Conservation (phyloP, 148 eudicot species). For the Polygonum aviculare region DNA sequence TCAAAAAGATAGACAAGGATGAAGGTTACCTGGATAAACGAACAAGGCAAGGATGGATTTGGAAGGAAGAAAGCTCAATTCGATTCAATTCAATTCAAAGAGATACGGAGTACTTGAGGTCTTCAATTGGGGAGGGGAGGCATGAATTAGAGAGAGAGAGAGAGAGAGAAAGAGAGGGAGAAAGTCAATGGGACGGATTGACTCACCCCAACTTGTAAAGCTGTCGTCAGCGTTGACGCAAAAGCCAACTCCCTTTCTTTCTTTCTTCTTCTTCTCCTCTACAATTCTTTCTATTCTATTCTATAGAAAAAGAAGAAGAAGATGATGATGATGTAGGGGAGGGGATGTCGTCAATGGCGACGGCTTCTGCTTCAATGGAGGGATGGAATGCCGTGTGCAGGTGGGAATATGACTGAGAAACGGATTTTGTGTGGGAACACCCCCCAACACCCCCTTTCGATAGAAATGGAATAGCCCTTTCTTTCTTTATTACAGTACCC, state of each 20-base stretch:
- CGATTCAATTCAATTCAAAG: too few relatives aligned
- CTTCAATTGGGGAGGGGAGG: background rate
- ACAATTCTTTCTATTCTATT: background rate
- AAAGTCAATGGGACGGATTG: slow-evolving; percentile 3
- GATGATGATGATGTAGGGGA: too few relatives aligned
- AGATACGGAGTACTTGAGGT: too few relatives aligned
- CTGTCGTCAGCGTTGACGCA: background rate
- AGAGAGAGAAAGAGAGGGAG: background rate
- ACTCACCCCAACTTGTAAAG: background rate
- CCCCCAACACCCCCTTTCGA: too few relatives aligned
- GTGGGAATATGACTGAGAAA: background rate
- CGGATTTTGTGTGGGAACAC: slow-evolving; percentile 9
- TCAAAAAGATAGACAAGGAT: too few relatives aligned
- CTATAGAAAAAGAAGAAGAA: background rate
- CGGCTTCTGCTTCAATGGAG: too few relatives aligned
- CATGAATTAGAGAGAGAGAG: background rate
- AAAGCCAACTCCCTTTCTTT: background rate
- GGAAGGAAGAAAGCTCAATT: too few relatives aligned
- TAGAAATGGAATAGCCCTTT: too few relatives aligned
- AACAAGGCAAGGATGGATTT: too few relatives aligned
- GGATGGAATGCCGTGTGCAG: background rate
- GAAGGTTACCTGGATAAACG: too few relatives aligned
- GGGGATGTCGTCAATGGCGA: background rate
- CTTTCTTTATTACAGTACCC: too few relatives aligned
- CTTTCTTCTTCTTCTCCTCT: background rate